Percentiles rank a stretch among this genome's conserved stretches.
These are phyloP conservation scores for Oryza glaberrima DNA, from an alignment of 176 grass and related monocot genomes.

Conservation along the genomic window DNA sequence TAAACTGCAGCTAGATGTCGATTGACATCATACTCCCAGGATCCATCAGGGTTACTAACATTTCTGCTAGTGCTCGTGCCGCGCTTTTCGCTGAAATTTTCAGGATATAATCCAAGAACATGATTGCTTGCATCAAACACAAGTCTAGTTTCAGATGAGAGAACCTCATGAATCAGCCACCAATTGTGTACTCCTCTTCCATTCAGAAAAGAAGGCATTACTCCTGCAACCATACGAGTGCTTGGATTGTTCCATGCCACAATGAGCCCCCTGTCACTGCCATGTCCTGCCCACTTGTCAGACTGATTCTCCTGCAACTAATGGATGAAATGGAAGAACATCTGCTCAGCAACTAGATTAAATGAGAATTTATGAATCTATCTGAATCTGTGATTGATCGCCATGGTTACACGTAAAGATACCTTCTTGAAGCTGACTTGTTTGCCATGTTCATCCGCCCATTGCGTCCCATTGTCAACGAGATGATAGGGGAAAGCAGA, in stretches of 20 bases:
- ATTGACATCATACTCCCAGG: conserved; percentile 58
- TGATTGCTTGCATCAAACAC: conserved; percentile 62
- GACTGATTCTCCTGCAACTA: conserved; percentile 50
- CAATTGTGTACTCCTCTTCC: conserved; percentile 54
- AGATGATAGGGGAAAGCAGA: conserved; percentile 53
- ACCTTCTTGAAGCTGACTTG: conserved; percentile 54
- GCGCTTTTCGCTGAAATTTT: conserved; percentile 33
- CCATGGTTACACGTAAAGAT: background rate
- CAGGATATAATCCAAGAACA: conserved; percentile 57
- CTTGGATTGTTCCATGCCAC: conserved; percentile 75
- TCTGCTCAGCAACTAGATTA: background rate
- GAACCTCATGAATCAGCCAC: conserved; percentile 72
- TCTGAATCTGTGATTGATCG: background rate
- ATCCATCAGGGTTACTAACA: conserved; percentile 11
- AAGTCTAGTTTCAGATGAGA: conserved; percentile 75
- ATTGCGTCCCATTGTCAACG: conserved; percentile 36
- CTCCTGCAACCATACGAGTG: conserved; percentile 56
- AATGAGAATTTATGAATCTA: background rate
- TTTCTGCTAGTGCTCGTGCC: background rate
- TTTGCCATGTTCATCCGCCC: conserved; percentile 43
- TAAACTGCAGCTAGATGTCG: conserved; percentile 66
- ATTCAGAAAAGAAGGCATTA: conserved; percentile 77
- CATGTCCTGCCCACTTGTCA: conserved; percentile 37
- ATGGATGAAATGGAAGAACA: conserved; percentile 32
- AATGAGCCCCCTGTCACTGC: conserved; percentile 48